Evolutionary conservation across 2,329 filamentous ascomycete species (phyloP), one percentile per base, ranked within the genome.

Genomic region (Fusarium odoratissimum): DNA sequence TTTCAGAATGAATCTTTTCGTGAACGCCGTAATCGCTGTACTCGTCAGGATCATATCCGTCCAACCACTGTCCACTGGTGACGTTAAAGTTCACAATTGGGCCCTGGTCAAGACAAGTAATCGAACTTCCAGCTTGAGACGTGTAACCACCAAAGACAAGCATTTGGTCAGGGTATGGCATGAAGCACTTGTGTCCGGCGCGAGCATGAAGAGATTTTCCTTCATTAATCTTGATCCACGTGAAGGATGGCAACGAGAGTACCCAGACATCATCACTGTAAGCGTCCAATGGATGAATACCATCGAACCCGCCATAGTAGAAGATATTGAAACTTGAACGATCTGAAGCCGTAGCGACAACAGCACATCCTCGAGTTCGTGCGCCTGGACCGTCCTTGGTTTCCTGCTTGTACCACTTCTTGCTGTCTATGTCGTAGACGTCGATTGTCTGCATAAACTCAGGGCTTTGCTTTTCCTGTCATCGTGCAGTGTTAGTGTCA

Each of bases 251-350:
- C 10, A 97, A 83, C 1, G 93, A 93, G 17, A 96, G 84, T 28
- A 95, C 91, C 93, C 93, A 96, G 79, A 95, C 92, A 51, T 93
- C 92, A 67, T 94, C 90, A 60, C 80, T 85, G 71, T 85, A 88
- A 21, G 79, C 67, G 1, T 81, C 66, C 0, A 48, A 57, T 1
- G 66, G 33, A 62, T 86, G 64, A 10, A 90, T 72, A 0, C 88
- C 90, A 64, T 90, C 82, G 77, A 92, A 95, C 0, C 94, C 94
- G 21, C 93, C 94, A 75, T 94, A 96, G 83, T 93, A 94, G 84
- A 95, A 95, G 55, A 97, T 91, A 78, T 95, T 95, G 81, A 92
- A 93, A 65, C 91, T 94, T 16, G 92, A 93, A 38, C 85, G 86
- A 77, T 95, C 93, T 48, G 89, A 85, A 19, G 93, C 91, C 0